Base-by-base conservation (phyloP, 169 alveolate species). In the Plasmodium knowlesi region DNA sequence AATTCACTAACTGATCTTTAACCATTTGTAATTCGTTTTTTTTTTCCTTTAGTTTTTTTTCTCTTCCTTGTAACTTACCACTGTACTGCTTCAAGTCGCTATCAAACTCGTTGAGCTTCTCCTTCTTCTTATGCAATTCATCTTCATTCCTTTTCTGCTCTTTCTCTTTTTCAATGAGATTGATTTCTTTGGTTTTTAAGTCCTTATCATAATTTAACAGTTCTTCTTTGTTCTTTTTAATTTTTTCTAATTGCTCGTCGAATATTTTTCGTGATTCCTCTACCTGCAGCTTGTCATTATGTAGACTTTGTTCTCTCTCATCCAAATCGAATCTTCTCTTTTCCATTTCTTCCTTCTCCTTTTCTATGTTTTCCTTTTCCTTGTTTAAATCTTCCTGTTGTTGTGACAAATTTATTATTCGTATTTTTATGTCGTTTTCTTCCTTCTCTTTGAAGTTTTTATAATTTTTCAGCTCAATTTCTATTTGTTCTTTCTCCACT, bases 401-500 rank as follows among this genome's bases (percentile, higher is more conserved):
- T 79, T 88, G 94, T 30, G 94, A 88, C 25, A 88, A 88, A 79
- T 88, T 88, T 57, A 88, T 88, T 30, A 88, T 88, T 25, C 89
- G 46, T 37, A 88, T 88, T 67, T 88, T 88, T 57, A 88, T 88
- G 61, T 88, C 94, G 37, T 88, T 88, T 88, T 88, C 94, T 78
- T 88, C 94, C 54, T 88, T 88, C 50, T 88, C 94, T 41, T 88
- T 88, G 39, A 88, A 88, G 73, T 79, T 88, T 61, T 88, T 88
- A 79, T 78, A 88, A 88, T 88, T 88, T 80, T 88, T 88, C 82
- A 88, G 82, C 71, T 88, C 94, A 25, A 88, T 88, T 78, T 88
- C 94, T 16, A 88, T 88, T 88, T 88, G 94, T 37, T 88, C 94
- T 30, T 88, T 88, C 34, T 88, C 94, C 50, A 88, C 94, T 88